Base-by-base conservation (phyloP, 2,329 filamentous ascomycete species). In the Parastagonospora nodorum region DNA sequence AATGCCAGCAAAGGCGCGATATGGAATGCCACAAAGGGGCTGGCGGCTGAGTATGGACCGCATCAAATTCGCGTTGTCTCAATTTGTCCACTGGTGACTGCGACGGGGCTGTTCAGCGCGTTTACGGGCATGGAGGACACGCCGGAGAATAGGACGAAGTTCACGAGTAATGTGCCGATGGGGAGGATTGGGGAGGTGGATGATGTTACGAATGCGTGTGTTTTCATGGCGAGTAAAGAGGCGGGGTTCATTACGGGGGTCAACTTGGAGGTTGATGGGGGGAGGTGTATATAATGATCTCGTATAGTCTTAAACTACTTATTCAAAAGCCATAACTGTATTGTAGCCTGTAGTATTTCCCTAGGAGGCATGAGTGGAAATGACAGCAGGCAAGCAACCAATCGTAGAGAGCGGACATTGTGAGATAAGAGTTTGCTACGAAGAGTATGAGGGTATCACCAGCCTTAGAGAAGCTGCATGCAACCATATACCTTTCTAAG, bases 41-140 rank as follows among this genome's bases (percentile, higher is more conserved):
- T 92, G 58, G 89, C 88, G 0, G 85, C 88, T 1, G 88, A 92
- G 69, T 92, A 88, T 60, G 89, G 85, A 0, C 81, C 84, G 0
- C 82, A 88, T 47, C 81, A 89, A 58, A 89, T 92, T 57, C 82
- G 88, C 0, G 86, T 92, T 63, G 90, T 90, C 56, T 81, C 83
- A 1, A 84, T 92, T 11, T 88, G 85, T 40, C 88, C 88, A 0
- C 80, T 90, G 0, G 77, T 90, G 1, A 86, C 84, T 1, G 83
- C 80, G 12, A 91, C 88, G 0, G 85, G 84, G 2, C 78, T 90
- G 19, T 84, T 83, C 55, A 76, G 77, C 24, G 69, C 68, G 28
- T 88, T 88, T 58, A 77, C 84, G 0, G 84, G 84, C 2, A 84
- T 86, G 57, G 78, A 84, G 11, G 82, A 86, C 46, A 88, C 85